phyloP scores from a whole-genome alignment of 1,284 basidiomycete genomes.

The Erythrobasidium hasegawianum region DNA sequence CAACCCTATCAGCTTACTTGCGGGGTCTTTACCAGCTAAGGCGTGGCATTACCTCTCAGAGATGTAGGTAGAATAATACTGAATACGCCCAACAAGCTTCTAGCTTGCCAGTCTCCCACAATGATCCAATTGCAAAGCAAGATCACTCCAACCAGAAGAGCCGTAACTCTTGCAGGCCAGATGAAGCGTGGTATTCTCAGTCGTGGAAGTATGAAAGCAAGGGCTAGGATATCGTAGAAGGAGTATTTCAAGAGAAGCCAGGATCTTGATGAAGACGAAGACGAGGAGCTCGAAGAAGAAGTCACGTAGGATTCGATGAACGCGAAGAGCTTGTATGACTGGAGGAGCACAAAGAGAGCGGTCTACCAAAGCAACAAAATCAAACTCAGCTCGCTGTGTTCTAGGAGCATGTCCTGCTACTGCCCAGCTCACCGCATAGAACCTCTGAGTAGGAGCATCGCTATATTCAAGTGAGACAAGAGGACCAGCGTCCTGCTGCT shows the following conservation, averaged over 20 bases:
- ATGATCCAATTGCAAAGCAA: slow-evolving; percentile 36
- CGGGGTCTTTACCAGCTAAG: background rate
- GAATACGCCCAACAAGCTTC: slow-evolving; percentile 13
- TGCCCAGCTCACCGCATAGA: slow-evolving; percentile 34
- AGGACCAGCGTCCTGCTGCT: background rate
- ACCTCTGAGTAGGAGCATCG: slow-evolving; percentile 39
- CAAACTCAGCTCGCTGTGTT: background rate
- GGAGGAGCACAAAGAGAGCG: slow-evolving; percentile 33
- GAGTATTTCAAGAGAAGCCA: slow-evolving; percentile 38
- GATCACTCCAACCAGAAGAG: slow-evolving; percentile 22
- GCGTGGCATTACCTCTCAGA: slow-evolving; percentile 14
- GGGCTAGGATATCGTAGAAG: slow-evolving; percentile 32
- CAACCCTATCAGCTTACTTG: background rate
- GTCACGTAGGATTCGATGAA: slow-evolving; percentile 37
- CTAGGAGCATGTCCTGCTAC: background rate
- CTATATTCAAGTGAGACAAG: slow-evolving; percentile 35
- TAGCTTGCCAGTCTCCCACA: slow-evolving; percentile 37
- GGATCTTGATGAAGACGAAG: slow-evolving; percentile 5
- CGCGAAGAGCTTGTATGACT: slow-evolving; percentile 40
- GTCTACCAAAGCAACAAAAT: background rate
- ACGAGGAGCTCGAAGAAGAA: background rate
- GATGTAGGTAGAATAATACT: slow-evolving; percentile 35
- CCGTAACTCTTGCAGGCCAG: slow-evolving; percentile 11
- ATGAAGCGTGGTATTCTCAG: slow-evolving; percentile 38
- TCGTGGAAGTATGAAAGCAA: slow-evolving; percentile 36